phyloP scores from a whole-genome alignment of 306 rosid species.

The Datisca glomerata region DNA sequence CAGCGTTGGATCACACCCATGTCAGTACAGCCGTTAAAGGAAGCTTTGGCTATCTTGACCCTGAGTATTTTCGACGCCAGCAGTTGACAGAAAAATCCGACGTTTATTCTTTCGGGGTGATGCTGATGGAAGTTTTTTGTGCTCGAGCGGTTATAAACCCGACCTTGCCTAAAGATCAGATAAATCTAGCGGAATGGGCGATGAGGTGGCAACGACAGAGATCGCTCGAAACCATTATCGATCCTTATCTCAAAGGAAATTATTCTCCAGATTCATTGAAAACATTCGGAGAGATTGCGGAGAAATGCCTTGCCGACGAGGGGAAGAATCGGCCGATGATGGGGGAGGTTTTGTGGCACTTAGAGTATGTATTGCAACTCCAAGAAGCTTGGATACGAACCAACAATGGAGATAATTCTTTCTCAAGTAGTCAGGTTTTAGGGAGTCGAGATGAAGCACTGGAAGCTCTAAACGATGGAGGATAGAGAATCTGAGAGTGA shows the following conservation, averaged over 20 bases:
- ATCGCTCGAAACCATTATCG: conserved; percentile 55
- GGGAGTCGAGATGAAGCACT: too few species aligned
- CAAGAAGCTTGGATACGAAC: conserved; percentile 76
- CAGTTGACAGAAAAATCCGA: conserved; percentile 96
- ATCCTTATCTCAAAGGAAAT: conserved; percentile 40
- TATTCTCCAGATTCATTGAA: conserved; percentile 58
- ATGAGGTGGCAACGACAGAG: conserved; percentile 71
- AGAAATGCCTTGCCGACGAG: conserved; percentile 83
- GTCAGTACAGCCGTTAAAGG: conserved; percentile 98
- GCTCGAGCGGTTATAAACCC: conserved; percentile 96
- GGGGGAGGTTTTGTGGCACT: conserved; percentile 95
- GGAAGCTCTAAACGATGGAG: too few species aligned
- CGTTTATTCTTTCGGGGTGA: conserved; percentile 89
- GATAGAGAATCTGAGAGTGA: too few species aligned
- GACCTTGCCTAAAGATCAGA: conserved; percentile 76
- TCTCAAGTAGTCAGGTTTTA: too few species aligned
- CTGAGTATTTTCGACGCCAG: conserved; percentile 83
- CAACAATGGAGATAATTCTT: conserved; percentile 28
- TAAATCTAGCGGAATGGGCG: conserved; percentile 98
- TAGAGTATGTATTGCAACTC: conserved; percentile 76
- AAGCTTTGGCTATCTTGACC: conserved; percentile 92
- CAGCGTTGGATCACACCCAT: conserved; percentile 81
- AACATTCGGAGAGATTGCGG: conserved; percentile 80
- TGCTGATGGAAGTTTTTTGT: conserved; percentile 76
- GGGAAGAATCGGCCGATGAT: conserved; percentile 83